Base-by-base conservation (phyloP, 139 green algal species). In the Monoraphidium neglectum region DNA sequence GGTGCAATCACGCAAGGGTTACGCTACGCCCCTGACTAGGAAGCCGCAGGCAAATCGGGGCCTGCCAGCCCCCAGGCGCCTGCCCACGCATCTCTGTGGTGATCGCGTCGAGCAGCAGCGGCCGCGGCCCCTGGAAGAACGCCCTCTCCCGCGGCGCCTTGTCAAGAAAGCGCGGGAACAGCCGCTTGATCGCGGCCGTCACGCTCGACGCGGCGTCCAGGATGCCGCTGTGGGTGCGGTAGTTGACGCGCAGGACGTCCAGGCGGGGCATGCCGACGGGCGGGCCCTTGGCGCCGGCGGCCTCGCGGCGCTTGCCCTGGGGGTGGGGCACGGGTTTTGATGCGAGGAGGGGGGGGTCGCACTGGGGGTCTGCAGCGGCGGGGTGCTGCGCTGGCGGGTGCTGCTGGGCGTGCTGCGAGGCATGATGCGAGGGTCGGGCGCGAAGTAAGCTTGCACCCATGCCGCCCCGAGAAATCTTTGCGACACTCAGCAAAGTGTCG, bases 141-240 rank as follows among this genome's bases (percentile, higher is more conserved):
- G 85, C 85, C 26, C 77, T 70, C 79, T 93, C 89, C 16, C 81
- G 75, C 3, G 66, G 63, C 72, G 93, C 79, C n/a, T 72, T 71
- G 80, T 93, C 89, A 18, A 93, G 82, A 61, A 87, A 74, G 23
- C 82, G 72, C 3, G 89, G 82, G 61, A 93, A 93, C 69, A 87
- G 92, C 62, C 65, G 71, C 2, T 70, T 64, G 24, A 94, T 63
- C 28, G 94, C 46, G 16, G 83, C 70, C 8, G 93, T 86, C 43
- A 93, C 77, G 40, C 66, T 77, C 61, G 79, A 77, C 5, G 89
- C 89, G 18, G 90, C 83, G 38, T 90, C 77, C 51, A 94, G 64
- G 64, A 94, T 90, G 66, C 88, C 89, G 5, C 43, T 30, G 38
- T 78, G 72, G 24, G 72, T 78, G 56, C 72, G 68, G 60, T 63